Conservation (phyloP, 495 filamentous ascomycete species). For the Lophium mytilinum region DNA sequence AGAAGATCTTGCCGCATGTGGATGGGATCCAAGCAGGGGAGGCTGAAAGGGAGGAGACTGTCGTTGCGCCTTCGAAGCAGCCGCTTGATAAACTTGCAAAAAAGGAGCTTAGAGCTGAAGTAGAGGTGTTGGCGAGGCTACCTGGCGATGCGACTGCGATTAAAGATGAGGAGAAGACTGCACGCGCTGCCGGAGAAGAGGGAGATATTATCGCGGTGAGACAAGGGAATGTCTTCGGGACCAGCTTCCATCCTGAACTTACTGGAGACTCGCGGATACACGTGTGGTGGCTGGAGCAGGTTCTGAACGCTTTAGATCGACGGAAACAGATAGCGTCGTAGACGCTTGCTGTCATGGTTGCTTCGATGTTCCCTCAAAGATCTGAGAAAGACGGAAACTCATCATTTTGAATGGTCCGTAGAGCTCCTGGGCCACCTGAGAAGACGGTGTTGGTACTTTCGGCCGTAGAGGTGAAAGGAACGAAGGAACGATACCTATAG, state of each 20-base stretch:
- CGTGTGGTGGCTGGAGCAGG: slow-evolving; percentile 82
- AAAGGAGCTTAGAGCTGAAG: slow-evolving; percentile 27
- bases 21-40: slow-evolving; percentile 46
- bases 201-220: slow-evolving; percentile 84
- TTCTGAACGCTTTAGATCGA: slow-evolving; percentile 35
- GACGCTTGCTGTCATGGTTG: no score
- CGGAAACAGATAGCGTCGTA: slow-evolving; percentile 5
- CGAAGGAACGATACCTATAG: no score
- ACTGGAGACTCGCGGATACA: slow-evolving; percentile 87
- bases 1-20: slow-evolving; percentile 60
- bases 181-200: slow-evolving; percentile 43
- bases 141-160: slow-evolving; percentile 34
- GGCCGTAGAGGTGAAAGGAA: no score
- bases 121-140: slow-evolving; percentile 54
- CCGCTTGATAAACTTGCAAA: slow-evolving; percentile 24
- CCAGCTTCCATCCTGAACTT: slow-evolving; percentile 93
- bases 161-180: slow-evolving; percentile 7
- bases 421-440: no score
- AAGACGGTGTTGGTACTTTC: no score
- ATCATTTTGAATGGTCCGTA: no score
- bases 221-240: slow-evolving; percentile 92
- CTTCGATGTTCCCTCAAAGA: no score
- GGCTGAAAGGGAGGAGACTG: slow-evolving; percentile 45
- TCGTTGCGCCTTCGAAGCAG: slow-evolving; percentile 55
- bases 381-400: no score